These are phyloP conservation scores for Sclerotiophoma versabilis DNA, from an alignment of 2,329 filamentous ascomycete species.

Conservation along the genomic window DNA sequence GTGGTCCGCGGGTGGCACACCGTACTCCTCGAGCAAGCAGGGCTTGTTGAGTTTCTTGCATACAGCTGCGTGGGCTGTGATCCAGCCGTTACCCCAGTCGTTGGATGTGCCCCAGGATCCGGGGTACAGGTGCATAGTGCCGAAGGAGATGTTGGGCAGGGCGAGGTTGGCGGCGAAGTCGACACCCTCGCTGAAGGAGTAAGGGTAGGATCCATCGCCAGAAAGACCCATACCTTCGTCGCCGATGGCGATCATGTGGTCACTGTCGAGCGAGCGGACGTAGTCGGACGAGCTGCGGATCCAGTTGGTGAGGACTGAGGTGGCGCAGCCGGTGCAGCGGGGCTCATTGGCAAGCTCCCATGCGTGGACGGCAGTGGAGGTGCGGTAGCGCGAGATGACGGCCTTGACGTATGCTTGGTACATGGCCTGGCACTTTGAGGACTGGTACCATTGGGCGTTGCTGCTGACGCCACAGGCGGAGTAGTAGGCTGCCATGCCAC, in stretches of 20 bases:
- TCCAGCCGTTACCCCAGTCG: conserved; percentile 62
- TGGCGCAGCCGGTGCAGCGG: conserved; percentile 39
- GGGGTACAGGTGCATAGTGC: conserved; percentile 63
- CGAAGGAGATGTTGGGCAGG: conserved; percentile 61
- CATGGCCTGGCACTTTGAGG: conserved; percentile 59
- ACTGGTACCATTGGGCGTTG: conserved; percentile 57
- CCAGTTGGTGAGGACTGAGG: conserved; percentile 57
- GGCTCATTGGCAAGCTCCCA: conserved; percentile 64
- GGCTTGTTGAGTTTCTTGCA: conserved; percentile 57
- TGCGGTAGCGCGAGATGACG: conserved; percentile 58
- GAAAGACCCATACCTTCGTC: conserved; percentile 54
- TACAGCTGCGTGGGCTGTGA: conserved; percentile 59
- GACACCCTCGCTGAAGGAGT: conserved; percentile 56
- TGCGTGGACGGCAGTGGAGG: conserved; percentile 59
- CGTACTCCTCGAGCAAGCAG: conserved; percentile 63
- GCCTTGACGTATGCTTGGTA: conserved; percentile 59
- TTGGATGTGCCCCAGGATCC: conserved; percentile 63
- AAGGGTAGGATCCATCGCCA: conserved; percentile 42
- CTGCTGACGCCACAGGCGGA: conserved; percentile 61
- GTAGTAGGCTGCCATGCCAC: conserved; percentile 66
- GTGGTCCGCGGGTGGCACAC: conserved; percentile 57
- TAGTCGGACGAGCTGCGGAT: conserved; percentile 62
- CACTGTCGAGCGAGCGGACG: conserved; percentile 60
- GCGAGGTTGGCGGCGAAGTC: conserved; percentile 62
- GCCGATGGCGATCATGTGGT: conserved; percentile 65